Conservation (phyloP, 1,284 basidiomycete genomes). For the Cutaneotrichosporon mucoides region DNA sequence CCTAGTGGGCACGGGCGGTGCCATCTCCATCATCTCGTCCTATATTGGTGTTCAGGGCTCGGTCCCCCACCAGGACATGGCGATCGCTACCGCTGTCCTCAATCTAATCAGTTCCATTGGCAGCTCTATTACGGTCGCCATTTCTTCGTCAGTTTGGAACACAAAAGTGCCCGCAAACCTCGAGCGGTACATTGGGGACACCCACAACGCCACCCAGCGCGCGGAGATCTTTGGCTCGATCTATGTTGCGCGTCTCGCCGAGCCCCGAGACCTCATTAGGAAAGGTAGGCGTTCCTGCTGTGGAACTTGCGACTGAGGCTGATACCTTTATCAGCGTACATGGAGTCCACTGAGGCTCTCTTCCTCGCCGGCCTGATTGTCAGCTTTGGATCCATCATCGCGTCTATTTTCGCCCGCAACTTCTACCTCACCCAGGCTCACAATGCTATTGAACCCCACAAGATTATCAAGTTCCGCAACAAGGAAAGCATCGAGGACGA, state of each 20-base stretch:
- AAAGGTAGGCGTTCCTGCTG: background rate
- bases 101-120: slow-evolving; percentile 12
- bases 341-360: slow-evolving; percentile 24
- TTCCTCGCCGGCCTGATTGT: slow-evolving; percentile 27
- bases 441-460: slow-evolving; percentile 31
- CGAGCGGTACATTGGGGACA: slow-evolving; percentile 27
- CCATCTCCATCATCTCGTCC: slow-evolving; percentile 38
- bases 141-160: slow-evolving; percentile 8
- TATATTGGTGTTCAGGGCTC: slow-evolving; percentile 17
- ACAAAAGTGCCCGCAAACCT: slow-evolving; percentile 28
- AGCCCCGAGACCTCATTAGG: slow-evolving; percentile 29
- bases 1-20: slow-evolving; percentile 21
- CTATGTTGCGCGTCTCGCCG: slow-evolving; percentile 24
- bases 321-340: slow-evolving; percentile 23
- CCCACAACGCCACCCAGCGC: slow-evolving; percentile 25
- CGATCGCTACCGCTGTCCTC: slow-evolving; percentile 6
- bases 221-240: slow-evolving; percentile 36
- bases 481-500: slow-evolving; percentile 13
- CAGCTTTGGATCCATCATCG: slow-evolving; percentile 26
- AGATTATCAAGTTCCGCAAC: slow-evolving; percentile 26
- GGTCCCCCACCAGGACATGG: slow-evolving; percentile 10
- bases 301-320: no score
- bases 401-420: slow-evolving; percentile 26
- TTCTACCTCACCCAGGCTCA: slow-evolving; percentile 33
- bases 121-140: slow-evolving; percentile 3